A percentile compares a stretch with the other conserved stretches of the same genome.
Evolutionary conservation across 345 rosid species (phyloP).

Genomic region (Dovyalis caffra): DNA sequence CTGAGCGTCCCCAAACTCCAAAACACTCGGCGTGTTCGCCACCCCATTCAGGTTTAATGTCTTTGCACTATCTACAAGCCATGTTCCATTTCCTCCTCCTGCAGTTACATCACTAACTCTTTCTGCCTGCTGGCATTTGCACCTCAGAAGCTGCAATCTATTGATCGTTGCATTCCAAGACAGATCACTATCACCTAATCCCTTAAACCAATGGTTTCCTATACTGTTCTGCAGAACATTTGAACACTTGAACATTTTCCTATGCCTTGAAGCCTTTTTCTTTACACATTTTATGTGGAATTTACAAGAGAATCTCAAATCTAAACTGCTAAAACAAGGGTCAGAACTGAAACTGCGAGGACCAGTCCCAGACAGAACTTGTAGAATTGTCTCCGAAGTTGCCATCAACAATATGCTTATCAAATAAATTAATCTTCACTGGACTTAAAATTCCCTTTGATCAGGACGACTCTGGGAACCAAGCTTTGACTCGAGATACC

Average conservation of each 20-base stretch:
- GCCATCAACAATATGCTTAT: constrained; percentile 34
- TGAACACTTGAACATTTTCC: constrained; percentile 26
- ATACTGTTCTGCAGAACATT: constrained; percentile 13
- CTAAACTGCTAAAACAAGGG: constrained; percentile 22
- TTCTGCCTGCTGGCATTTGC: constrained; percentile 58
- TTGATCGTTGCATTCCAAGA: constrained; percentile 1
- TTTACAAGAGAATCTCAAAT: constrained; percentile 23
- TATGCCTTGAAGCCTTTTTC: constrained; percentile 28
- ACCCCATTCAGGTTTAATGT: constrained; percentile 41
- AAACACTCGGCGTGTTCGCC: constrained; percentile 19
- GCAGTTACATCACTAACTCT: constrained; percentile 32
- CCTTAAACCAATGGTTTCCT: constrained; percentile 13
- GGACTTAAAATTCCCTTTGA: neutral
- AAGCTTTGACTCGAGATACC: neutral
- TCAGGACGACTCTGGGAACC: neutral
- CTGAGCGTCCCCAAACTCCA: constrained; percentile 39
- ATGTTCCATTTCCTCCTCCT: constrained; percentile 28
- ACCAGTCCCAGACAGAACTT: constrained; percentile 42
- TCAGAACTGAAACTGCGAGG: constrained; percentile 34
- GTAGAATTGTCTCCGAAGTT: constrained; percentile 50
- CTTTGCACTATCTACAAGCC: constrained; percentile 43
- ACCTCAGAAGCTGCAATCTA: constrained; percentile 25
- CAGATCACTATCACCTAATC: constrained; percentile 10
- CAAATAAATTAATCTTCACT: neutral
- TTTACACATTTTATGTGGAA: constrained; percentile 23